Base-by-base conservation (phyloP, 805 yeast species). In the Ascoidea rubescens region DNA sequence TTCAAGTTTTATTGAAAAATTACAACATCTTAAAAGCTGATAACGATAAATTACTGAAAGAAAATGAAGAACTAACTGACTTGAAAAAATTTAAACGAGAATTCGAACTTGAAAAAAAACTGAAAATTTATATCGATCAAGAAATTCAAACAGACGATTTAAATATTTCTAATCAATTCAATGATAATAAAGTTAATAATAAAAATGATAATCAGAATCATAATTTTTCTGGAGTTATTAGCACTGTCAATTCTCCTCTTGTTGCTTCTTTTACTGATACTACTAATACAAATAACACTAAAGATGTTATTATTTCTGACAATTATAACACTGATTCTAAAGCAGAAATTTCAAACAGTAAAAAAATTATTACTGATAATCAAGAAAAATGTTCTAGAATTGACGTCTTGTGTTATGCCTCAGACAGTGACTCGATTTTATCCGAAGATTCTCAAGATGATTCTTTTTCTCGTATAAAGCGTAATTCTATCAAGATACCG, bases 121-220 rank as follows among this genome's bases (percentile, higher is more conserved):
- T 37, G 32, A 32, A 45, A 47, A 46, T 8, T 49, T 46, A 43
- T 10, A 32, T 14, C 16, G 57, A 55, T 12, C 48, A 53, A 43
- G 31, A 10, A 3, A 31, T 55, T 21, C 56, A 53, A 45, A 55
- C 57, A 42, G 57, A 55, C 5, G 14, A 7, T 37, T 14, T 14
- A 8, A 14, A 37, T 37, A 37, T 8, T 8, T 8, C 12, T 37
- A 37, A 8, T 37, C 7, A 37, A 8, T 14, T 37, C 14, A 37
- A 14, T 37, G 44, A 7, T 37, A 37, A 14, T 37, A 37, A 37
- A 14, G 44, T 8, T 14, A 37, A 37, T 37, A 37, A 14, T 37
- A 37, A 37, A n/a, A 45, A 7, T 7, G 6, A 6, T 28, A 45
- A 7, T 16, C 7, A 16, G 14, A 16, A 28, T 28, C 21, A 21